phyloP scores from a whole-genome alignment of 2,329 filamentous ascomycete species.

The Colletotrichum sp. region DNA sequence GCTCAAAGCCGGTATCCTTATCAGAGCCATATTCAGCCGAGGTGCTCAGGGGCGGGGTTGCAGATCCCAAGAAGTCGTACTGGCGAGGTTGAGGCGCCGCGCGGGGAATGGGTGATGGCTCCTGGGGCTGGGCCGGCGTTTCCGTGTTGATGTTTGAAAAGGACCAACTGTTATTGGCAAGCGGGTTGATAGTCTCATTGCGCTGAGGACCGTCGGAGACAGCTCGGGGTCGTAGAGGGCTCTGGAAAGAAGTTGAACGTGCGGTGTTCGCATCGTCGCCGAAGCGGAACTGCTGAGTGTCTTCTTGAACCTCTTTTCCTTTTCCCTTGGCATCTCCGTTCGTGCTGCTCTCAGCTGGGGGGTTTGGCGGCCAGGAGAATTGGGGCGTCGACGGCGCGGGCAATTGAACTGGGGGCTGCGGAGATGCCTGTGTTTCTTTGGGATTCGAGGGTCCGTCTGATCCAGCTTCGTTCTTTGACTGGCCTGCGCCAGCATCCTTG shows the following conservation, averaged over 20 bases:
- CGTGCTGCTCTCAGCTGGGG: not conserved
- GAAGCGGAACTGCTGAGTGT: not conserved
- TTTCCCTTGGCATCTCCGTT: slow-evolving; percentile 21
- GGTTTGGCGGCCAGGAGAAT: slow-evolving; percentile 17
- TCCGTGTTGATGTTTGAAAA: slow-evolving; percentile 49
- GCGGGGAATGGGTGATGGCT: not conserved
- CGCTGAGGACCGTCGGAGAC: slow-evolving; percentile 61
- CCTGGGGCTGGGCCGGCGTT: not conserved
- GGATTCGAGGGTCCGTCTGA: not conserved
- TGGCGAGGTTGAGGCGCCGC: not conserved
- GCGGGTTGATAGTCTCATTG: slow-evolving; percentile 49
- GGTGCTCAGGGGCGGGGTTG: not conserved
- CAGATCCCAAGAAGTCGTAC: not conserved
- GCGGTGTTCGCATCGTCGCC: not conserved
- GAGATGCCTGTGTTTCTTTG: not conserved
- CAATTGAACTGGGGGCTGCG: not conserved
- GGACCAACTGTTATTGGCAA: slow-evolving; percentile 67
- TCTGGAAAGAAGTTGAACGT: slow-evolving; percentile 1
- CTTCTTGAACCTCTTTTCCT: slow-evolving; percentile 20
- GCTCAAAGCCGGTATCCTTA: not conserved
- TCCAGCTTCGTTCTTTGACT: not conserved
- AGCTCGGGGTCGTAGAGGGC: slow-evolving; percentile 51
- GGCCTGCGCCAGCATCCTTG: not conserved
- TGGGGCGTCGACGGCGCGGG: slow-evolving; percentile 20
- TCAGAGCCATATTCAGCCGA: not conserved